Evolutionary conservation across 1,139 yeast genomes (phyloP).

Genomic region (Lodderomyces orthopsilosis): DNA sequence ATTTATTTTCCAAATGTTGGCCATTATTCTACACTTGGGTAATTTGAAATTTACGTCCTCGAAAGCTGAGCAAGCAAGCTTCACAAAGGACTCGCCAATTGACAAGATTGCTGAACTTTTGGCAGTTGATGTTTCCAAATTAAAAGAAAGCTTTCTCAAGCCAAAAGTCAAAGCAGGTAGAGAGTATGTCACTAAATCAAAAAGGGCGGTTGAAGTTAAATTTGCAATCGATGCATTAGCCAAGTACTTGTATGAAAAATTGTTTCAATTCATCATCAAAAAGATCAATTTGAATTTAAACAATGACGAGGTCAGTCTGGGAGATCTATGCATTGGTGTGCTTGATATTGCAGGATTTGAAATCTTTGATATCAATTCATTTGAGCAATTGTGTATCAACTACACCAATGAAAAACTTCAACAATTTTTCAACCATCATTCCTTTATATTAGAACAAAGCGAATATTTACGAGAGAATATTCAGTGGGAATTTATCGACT

Average conservation of each 20-base stretch:
- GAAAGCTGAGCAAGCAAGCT: constrained; percentile 77
- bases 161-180: constrained; percentile 92
- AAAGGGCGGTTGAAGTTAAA: constrained; percentile 77
- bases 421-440: constrained; percentile 96
- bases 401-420: constrained; percentile 95
- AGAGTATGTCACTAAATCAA: constrained; percentile 79
- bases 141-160: constrained; percentile 57
- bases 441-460: constrained; percentile 94
- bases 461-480: constrained; percentile 92
- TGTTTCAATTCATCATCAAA: constrained; percentile 75
- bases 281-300: constrained; percentile 71
- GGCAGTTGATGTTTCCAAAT: constrained; percentile 58
- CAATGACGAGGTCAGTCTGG: constrained; percentile 21
- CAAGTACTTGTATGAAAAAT: constrained; percentile 78
- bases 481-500: constrained; percentile 95
- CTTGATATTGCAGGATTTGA: constrained; percentile 98
- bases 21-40: constrained; percentile 82
- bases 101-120: constrained; percentile 58
- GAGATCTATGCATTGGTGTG: constrained; percentile 80
- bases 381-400: constrained; percentile 95
- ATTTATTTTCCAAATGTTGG: constrained; percentile 63
- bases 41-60: constrained; percentile 72
- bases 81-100: constrained; percentile 54
- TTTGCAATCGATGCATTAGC: constrained; percentile 85
- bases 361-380: constrained; percentile 85